These are phyloP conservation scores for Mallotus japonicus DNA, from an alignment of 441 rosid genomes.

Conservation along the genomic window DNA sequence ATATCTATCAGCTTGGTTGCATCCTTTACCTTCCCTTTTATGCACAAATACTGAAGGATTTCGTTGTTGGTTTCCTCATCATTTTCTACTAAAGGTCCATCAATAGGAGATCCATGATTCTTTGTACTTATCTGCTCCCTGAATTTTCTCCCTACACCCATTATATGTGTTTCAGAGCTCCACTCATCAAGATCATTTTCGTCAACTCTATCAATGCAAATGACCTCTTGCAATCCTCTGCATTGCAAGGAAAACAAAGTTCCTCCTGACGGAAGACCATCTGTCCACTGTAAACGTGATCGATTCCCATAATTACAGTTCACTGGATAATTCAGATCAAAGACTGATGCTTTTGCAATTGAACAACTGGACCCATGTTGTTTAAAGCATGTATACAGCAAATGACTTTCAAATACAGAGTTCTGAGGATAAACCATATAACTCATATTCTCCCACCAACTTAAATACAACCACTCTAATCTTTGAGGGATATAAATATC, in stretches of 20 bases:
- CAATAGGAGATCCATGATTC: constrained; percentile 32
- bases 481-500: neutral
- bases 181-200: constrained; percentile 43
- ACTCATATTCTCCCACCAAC: constrained; percentile 41
- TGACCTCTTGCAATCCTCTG: constrained; percentile 35
- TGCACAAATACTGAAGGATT: constrained; percentile 57
- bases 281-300: constrained; percentile 29
- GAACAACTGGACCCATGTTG: constrained; percentile 26
- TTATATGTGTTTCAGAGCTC: constrained; percentile 35
- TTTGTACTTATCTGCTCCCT: constrained; percentile 30
- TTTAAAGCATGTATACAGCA: constrained; percentile 27
- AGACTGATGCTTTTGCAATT: constrained; percentile 12
- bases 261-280: constrained; percentile 27
- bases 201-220: constrained; percentile 36
- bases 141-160: constrained; percentile 25
- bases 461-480: constrained; percentile 9
- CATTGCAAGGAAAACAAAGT: constrained; percentile 31
- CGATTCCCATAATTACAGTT: constrained; percentile 12
- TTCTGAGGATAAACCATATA: constrained; percentile 33
- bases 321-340: constrained; percentile 21
- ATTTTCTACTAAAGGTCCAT: constrained; percentile 56
- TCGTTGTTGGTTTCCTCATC: constrained; percentile 58
- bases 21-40: constrained; percentile 43
- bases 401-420: constrained; percentile 32
- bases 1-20: constrained; percentile 62